Base-by-base conservation (phyloP, 129 eudicot species). In the Chrysanthemum lavandulifolium region DNA sequence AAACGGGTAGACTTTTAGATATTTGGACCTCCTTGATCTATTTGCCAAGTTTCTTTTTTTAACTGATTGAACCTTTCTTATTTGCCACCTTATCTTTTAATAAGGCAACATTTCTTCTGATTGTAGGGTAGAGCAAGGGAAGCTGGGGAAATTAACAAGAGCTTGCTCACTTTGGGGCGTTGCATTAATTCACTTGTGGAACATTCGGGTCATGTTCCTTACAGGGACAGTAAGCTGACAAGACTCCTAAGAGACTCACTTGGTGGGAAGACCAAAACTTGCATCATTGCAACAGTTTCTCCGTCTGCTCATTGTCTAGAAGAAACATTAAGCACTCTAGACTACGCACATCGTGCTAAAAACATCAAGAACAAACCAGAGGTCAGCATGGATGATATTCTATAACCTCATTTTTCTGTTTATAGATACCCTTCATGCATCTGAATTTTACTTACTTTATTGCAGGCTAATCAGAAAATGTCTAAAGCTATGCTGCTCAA, bases 111-210 rank as follows among this genome's bases (percentile, higher is more conserved):
- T 40, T 4, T 52, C 47, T 69, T 13, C 50, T 40, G 7, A 72
- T 73, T 82, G 73, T 82, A 91, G 97, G 82, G 77, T 69, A 86
- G 95, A 75, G 97, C 97, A 69, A 80, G 97, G 71, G 97, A 91
- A 86, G 97, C 97, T 27, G 97, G 97, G 54, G 97, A 90, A 82
- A 90, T 90, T 76, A 90, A 90, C 82, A 90, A 87, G 83, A 91
- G 97, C 77, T 80, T 91, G 82, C 95, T 91, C 21, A 91, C 95
- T 23, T 81, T 91, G 78, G 97, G 97, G 18, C 91, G 97, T 66
- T 88, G 80, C 77, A 91, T 91, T 31, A 91, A 85, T 64, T 84
- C 95, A 75, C 83, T 91, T 56, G 97, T 91, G 79, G 97, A 91
- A 60, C 97, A 91, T 78, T 85, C 95, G 10, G 80, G 67, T 76